Base-by-base conservation (phyloP, 768 basidiomycete species). In the Trametes coccinea region DNA sequence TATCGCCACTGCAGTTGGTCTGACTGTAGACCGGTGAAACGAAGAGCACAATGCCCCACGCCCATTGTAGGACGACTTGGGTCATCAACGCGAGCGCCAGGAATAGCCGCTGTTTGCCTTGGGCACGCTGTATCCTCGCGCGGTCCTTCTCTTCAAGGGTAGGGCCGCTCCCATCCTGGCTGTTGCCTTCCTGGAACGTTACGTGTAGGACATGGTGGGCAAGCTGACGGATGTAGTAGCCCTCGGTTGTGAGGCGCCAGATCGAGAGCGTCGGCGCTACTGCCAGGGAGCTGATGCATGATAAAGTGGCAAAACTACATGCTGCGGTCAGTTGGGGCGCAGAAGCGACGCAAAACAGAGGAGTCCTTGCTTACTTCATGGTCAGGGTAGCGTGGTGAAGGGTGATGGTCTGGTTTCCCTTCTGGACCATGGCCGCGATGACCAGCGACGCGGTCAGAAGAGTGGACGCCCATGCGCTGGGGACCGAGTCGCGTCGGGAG, bases 31-130 rank as follows among this genome's bases (percentile, higher is more conserved):
- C 33, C 3, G 61, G 61, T 2, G 69, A 66, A n/a, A 69, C 64
- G 45, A 71, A 71, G 33, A 71, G 61, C 17, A 67, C 45, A 53
- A 71, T 55, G 27, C 66, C 69, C 70, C 70, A 71, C 3, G 70
- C 60, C 70, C 70, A 71, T 47, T 71, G 70, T 4, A 70, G 56
- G 6, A 70, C 65, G 22, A 71, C 70, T 63, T 71, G 71, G 3
- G 64, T 62, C 37, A 72, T 62, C 16, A 72, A 55, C 22, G 69
- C 71, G 34, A 72, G 59, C 8, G 69, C 64, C 31, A 72, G 65
- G 22, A 70, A 60, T 1, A 65, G 44, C 13, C 71, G 67, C 29
- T 60, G 62, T 4, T 60, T 53, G 34, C 49, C 55, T 55, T 70
- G 69, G 4, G 67, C 67, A 3, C 45, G 43, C 60, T 62, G 64